Percentiles rank a stretch among this genome's conserved stretches.
Conservation (phyloP, 331 rosid species). For the Quercus phellos region DNA sequence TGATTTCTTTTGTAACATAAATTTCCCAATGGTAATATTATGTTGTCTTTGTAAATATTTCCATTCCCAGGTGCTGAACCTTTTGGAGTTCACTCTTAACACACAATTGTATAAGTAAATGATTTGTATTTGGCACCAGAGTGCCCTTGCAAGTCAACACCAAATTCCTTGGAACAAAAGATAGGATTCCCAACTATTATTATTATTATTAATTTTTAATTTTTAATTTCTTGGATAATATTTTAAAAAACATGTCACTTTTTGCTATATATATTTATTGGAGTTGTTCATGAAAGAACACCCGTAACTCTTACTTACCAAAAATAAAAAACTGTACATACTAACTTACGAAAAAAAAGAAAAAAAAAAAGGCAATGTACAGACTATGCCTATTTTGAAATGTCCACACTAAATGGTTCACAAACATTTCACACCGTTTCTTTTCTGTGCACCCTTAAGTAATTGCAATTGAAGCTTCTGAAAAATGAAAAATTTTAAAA, state of each 20-base stretch:
- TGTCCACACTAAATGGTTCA: neutral
- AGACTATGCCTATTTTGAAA: no score
- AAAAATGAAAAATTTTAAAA: neutral
- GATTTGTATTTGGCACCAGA: neutral
- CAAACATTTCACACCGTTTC: neutral
- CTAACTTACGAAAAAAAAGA: neutral
- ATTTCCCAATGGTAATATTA: neutral
- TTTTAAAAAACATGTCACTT: no score
- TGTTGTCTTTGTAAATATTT: no score
- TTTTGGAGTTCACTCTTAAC: neutral
- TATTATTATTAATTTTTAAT: no score
- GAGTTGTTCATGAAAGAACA: conserved; percentile 6
- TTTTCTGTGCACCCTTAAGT: neutral
- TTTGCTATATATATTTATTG: neutral
- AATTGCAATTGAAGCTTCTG: neutral
- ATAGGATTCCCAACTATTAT: no score
- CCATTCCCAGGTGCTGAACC: neutral
- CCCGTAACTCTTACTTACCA: neutral
- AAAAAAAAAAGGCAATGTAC: no score
- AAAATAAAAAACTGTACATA: neutral
- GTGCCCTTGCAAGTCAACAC: neutral
- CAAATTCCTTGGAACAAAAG: no score
- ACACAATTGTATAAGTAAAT: neutral
- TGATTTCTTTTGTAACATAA: neutral
- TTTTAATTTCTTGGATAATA: no score